Base-by-base conservation (phyloP, 179 eudicot species). In the Corrigiola litoralis region DNA sequence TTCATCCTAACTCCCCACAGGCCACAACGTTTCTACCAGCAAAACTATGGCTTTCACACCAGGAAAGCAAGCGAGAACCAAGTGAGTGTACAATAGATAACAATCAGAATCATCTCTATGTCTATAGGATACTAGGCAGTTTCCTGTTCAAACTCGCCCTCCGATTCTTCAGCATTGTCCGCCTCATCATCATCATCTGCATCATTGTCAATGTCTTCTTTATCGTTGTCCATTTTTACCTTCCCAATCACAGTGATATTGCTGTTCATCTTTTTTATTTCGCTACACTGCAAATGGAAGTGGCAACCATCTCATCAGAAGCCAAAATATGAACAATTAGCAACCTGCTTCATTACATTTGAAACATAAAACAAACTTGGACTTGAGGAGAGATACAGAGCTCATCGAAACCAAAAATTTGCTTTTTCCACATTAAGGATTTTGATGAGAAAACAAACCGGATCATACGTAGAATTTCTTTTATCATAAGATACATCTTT, bases 71-170 rank as follows among this genome's bases (percentile, higher is more conserved):
- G 50, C 21, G 14, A 46, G 38, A 7, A 8, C n/a, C 57, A 23
- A 47, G 56, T 4, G 14, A 24, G 24, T 29, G 3, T 33, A 36
- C 11, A 33, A 45, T 29, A n/a, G 29, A 61, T 13, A 23, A 33
- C 5, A 12, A 55, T 21, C 34, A 47, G 36, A n/a, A 48, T 21
- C 44, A 31, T 31, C 18, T 27, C 24, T 14, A 49, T 24, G 20
- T n/a, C 24, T 23, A 29, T 2, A 68, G 33, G 9, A 25, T 11
- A 44, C 80, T 76, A 87, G 49, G 84, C 88, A 63, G 96, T 82
- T 81, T 92, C 92, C 79, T 92, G 98, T 75, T 92, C 98, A 59
- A 87, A 92, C 29, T 92, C 98, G 27, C 96, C 98, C 67, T 92
- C 95, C 27, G 97, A 87, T 71, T 90, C 97, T 55, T 90, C 97